A percentile compares a stretch with the other conserved stretches of the same genome.
Evolutionary conservation across 2,329 filamentous ascomycete genomes (phyloP).

Genomic region (Huntiella bhutanensis): DNA sequence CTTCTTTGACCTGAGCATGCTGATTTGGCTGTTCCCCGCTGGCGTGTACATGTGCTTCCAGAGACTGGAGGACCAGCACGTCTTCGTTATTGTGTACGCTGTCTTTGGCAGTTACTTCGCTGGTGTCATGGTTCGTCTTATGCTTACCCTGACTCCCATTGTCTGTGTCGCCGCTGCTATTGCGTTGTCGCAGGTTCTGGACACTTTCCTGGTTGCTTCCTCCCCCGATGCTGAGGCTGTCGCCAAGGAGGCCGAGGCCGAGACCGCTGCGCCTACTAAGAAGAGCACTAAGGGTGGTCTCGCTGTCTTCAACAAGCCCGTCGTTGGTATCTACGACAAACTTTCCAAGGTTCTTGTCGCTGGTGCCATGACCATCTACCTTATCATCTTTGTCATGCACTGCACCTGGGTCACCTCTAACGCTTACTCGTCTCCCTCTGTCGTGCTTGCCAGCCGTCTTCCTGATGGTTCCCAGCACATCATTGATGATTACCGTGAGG

Average conservation of each 20-base stretch:
- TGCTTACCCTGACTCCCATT: constrained; percentile 91
- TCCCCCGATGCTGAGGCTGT: constrained; percentile 33
- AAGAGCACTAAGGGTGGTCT: constrained; percentile 37
- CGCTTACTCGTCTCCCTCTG: constrained; percentile 93
- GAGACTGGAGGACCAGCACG: constrained; percentile 82
- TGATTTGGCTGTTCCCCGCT: constrained; percentile 98
- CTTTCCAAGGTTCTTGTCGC: constrained; percentile 67
- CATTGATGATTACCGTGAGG: constrained; percentile 97
- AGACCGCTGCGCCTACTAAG: constrained; percentile 26
- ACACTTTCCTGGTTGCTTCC: constrained; percentile 57
- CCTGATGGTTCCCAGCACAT: constrained; percentile 95
- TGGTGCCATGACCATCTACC: constrained; percentile 53
- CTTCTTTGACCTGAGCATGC: constrained; percentile 95
- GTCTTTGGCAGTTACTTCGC: constrained; percentile 95
- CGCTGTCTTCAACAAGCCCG: constrained; percentile 49
- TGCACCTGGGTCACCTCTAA: constrained; percentile 99
- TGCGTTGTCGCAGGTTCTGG: constrained; percentile 69
- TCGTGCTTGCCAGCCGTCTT: constrained; percentile 79
- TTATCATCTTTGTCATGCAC: constrained; percentile 86
- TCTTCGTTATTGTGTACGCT: constrained; percentile 95
- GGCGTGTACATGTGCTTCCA: constrained; percentile 98
- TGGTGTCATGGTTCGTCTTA: constrained; percentile 96
- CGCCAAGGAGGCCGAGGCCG: constrained; percentile 25
- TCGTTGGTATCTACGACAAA: constrained; percentile 66
- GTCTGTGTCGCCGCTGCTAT: constrained; percentile 90